Evolutionary conservation across 495 filamentous ascomycete genomes (phyloP).

Genomic region (Aspergillus taichungensis): DNA sequence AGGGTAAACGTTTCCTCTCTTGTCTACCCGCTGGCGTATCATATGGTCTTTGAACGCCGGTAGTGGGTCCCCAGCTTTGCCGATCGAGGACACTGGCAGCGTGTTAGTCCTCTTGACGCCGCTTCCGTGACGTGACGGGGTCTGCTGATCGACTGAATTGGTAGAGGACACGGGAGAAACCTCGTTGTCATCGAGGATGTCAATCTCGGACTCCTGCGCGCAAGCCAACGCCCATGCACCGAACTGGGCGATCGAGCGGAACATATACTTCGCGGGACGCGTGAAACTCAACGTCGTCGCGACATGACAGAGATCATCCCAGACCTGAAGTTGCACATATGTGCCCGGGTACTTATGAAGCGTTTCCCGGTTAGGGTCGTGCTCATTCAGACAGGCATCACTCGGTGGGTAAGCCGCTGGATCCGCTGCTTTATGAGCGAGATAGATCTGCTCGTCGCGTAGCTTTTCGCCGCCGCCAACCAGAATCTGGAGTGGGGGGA

Average conservation of each 20-base stretch:
- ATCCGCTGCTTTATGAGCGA: conserved; percentile 88
- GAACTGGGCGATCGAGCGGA: conserved; percentile 80
- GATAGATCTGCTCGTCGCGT: conserved; percentile 87
- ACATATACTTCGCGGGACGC: conserved; percentile 91
- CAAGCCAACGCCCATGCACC: conserved; percentile 80
- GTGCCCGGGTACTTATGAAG: conserved; percentile 66
- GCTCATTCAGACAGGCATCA: conserved; percentile 54
- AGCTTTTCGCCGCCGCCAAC: conserved; percentile 83
- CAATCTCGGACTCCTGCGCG: conserved; percentile 69
- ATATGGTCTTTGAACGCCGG: conserved; percentile 74
- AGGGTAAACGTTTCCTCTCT: conserved; percentile 60
- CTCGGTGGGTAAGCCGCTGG: conserved; percentile 64
- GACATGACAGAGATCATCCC: conserved; percentile 91
- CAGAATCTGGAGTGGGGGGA: conserved; percentile 79
- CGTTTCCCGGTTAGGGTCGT: conserved; percentile 44
- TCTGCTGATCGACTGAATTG: conserved; percentile 30
- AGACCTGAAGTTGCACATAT: conserved; percentile 91
- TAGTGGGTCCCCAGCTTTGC: conserved; percentile 73
- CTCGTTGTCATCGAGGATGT: conserved; percentile 69
- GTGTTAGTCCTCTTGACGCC: conserved; percentile 12
- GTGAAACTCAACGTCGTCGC: conserved; percentile 87
- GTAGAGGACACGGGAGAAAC: conserved; percentile 66
- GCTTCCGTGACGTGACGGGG: conserved; percentile 6
- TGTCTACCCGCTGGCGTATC: conserved; percentile 80
- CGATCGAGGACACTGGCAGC: conserved; percentile 40